These are phyloP conservation scores for Gynochthodes officinalis DNA, from an alignment of 257 asterid genomes.

Conservation along the genomic window DNA sequence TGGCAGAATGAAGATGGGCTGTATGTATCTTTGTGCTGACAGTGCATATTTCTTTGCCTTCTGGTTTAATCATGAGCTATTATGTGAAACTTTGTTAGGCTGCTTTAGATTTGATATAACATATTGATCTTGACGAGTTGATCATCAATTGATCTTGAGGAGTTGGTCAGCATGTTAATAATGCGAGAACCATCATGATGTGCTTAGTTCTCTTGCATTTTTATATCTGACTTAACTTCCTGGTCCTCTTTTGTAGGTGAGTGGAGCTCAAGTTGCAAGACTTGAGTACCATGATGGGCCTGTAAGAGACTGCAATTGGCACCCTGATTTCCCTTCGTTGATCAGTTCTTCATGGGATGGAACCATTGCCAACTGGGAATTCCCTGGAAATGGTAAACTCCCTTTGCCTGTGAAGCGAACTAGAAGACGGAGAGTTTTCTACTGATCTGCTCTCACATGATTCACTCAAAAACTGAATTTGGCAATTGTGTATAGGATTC, in stretches of 20 bases:
- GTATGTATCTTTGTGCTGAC: no score
- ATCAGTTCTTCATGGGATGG: slow-evolving; percentile 95
- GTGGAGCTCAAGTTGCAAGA: slow-evolving; percentile 55
- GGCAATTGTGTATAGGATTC: not conserved
- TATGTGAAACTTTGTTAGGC: not conserved
- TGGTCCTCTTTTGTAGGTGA: slow-evolving; percentile 41
- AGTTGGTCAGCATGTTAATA: not conserved
- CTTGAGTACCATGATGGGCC: slow-evolving; percentile 76
- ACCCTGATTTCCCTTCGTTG: slow-evolving; percentile 74
- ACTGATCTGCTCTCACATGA: slow-evolving; percentile 13
- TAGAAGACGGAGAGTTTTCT: slow-evolving; percentile 37
- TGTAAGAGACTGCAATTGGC: slow-evolving; percentile 93
- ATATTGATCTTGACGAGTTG: no score
- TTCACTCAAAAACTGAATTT: not conserved
- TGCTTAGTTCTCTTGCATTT: not conserved
- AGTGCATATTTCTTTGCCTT: no score
- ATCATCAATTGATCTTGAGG: not conserved
- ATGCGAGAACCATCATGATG: not conserved
- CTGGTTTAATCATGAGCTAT: not conserved
- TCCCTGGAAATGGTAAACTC: slow-evolving; percentile 47
- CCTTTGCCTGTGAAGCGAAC: slow-evolving; percentile 24
- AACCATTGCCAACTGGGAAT: slow-evolving; percentile 73
- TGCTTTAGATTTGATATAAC: no score
- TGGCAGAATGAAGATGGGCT: no score
- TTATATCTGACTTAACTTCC: not conserved